Conservation (phyloP, 805 yeast genomes). For the Ascoidea tarda region DNA sequence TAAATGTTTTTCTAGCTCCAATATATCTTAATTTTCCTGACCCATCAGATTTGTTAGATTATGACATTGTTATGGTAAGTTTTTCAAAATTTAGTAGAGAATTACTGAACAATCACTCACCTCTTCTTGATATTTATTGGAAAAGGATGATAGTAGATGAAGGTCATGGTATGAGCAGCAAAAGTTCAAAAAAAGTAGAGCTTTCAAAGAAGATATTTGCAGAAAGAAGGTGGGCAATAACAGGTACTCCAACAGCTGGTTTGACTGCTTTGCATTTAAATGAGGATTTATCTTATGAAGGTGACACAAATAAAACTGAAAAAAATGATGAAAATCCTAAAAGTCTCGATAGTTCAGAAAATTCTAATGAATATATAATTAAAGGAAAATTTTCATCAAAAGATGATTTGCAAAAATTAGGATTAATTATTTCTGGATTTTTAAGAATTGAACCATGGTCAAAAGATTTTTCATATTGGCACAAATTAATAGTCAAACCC, state of each 20-base stretch:
- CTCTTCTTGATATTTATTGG: constrained; percentile 39
- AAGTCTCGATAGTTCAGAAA: constrained; percentile 4
- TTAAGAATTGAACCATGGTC: constrained; percentile 47
- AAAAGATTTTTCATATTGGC: constrained; percentile 33
- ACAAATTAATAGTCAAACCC: constrained; percentile 29
- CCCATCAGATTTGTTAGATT: constrained; percentile 22
- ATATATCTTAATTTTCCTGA: constrained; percentile 15
- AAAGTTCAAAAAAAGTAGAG: constrained; percentile 31
- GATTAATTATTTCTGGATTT: constrained; percentile 35
- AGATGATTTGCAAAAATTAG: constrained; percentile 40
- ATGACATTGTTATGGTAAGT: constrained; percentile 40
- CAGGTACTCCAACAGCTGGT: constrained; percentile 69
- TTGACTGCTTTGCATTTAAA: constrained; percentile 38
- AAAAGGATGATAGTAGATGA: constrained; percentile 63
- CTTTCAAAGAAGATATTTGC: constrained; percentile 33
- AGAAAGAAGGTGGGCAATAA: constrained; percentile 61
- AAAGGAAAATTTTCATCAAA: constrained; percentile 34
- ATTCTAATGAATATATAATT: constrained; percentile 25
- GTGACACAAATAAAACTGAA: constrained; percentile 11
- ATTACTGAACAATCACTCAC: constrained; percentile 18
- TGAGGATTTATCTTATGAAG: constrained; percentile 17
- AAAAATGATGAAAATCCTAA: constrained; percentile 11
- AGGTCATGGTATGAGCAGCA: constrained; percentile 51
- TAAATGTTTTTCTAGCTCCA: constrained; percentile 22
- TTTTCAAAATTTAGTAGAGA: constrained; percentile 30